Evolutionary conservation across 2,329 filamentous ascomycete species (phyloP).

Genomic region (Aspergillus aculeatinus): DNA sequence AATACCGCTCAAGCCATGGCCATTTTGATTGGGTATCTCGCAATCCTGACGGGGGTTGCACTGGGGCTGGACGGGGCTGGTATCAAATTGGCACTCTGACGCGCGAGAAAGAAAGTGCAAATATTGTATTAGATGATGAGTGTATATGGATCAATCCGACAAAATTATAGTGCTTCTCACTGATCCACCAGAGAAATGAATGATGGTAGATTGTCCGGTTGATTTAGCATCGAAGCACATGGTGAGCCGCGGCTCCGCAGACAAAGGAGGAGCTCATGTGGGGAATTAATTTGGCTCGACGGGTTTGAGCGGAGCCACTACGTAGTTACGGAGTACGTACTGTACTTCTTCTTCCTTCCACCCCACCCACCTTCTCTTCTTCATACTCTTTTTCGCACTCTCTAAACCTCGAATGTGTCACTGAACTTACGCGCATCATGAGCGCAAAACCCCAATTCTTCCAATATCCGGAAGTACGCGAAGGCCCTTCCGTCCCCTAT

Average conservation of each 20-base stretch:
- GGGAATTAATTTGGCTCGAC: not conserved
- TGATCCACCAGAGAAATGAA: too few relatives aligned
- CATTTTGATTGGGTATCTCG: conserved; percentile 72
- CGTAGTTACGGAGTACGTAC: too few relatives aligned
- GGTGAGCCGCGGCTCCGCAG: conserved; percentile 6
- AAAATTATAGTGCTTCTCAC: too few relatives aligned
- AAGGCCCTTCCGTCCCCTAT: conserved; percentile 47
- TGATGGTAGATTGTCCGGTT: too few relatives aligned
- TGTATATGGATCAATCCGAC: too few relatives aligned
- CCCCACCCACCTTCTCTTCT: not conserved
- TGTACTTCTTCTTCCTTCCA: too few relatives aligned
- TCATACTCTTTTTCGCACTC: not conserved
- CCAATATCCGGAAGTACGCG: conserved; percentile 39
- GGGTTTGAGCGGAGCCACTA: not conserved
- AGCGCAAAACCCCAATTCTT: conserved; percentile 25
- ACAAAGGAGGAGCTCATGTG: not conserved
- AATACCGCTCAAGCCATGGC: conserved; percentile 65
- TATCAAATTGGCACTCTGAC: conserved; percentile 28
- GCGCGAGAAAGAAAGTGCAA: too few relatives aligned
- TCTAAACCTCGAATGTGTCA: not conserved
- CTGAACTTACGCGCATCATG: conserved; percentile 19
- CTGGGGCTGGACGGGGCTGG: conserved; percentile 41
- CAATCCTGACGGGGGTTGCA: conserved; percentile 65
- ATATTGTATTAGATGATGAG: too few relatives aligned
- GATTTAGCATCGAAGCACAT: not conserved